Evolutionary conservation across 768 basidiomycete species (phyloP).

Genomic region (Holtermanniella nyarrowii): DNA sequence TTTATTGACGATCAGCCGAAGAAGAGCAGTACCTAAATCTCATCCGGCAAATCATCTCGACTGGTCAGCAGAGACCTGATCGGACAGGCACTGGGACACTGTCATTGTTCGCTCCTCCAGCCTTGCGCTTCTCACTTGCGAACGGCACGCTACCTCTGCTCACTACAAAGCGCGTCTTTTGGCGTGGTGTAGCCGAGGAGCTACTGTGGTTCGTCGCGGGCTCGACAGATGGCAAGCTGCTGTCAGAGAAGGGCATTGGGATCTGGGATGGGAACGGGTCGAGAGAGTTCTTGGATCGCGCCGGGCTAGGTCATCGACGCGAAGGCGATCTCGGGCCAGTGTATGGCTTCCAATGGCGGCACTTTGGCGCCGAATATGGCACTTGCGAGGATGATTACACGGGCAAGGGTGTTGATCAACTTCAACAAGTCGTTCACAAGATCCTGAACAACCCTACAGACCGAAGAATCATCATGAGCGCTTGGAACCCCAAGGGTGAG

Average conservation of each 20-base stretch:
- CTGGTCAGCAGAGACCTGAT: slow-evolving; percentile 71
- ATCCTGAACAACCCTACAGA: slow-evolving; percentile 90
- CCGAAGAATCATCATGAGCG: slow-evolving; percentile 83
- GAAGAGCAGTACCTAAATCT: slow-evolving; percentile 83
- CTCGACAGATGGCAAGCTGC: slow-evolving; percentile 63
- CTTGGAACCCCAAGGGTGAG: slow-evolving; percentile 95
- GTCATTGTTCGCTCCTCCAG: slow-evolving; percentile 81
- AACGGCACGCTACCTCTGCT: slow-evolving; percentile 64
- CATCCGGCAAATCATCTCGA: slow-evolving; percentile 61
- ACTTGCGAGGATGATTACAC: slow-evolving; percentile 48
- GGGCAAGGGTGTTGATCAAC: slow-evolving; percentile 83
- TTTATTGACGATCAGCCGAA: too few relatives aligned
- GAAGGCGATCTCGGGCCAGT: slow-evolving; percentile 94
- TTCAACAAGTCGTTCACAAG: slow-evolving; percentile 76
- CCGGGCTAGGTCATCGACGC: slow-evolving; percentile 70
- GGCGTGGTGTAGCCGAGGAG: slow-evolving; percentile 83
- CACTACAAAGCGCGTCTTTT: slow-evolving; percentile 90
- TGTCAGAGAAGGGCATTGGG: slow-evolving; percentile 73
- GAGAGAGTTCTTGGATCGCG: slow-evolving; percentile 68
- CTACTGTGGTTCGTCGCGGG: slow-evolving; percentile 89
- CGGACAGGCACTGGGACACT: slow-evolving; percentile 91
- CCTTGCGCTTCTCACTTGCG: slow-evolving; percentile 77
- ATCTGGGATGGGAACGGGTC: slow-evolving; percentile 98
- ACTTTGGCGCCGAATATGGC: slow-evolving; percentile 75
- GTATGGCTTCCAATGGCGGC: slow-evolving; percentile 94